Evolutionary conservation across 78 protist genomes (phyloP).

Genomic region (Speleostelium caveatum): DNA sequence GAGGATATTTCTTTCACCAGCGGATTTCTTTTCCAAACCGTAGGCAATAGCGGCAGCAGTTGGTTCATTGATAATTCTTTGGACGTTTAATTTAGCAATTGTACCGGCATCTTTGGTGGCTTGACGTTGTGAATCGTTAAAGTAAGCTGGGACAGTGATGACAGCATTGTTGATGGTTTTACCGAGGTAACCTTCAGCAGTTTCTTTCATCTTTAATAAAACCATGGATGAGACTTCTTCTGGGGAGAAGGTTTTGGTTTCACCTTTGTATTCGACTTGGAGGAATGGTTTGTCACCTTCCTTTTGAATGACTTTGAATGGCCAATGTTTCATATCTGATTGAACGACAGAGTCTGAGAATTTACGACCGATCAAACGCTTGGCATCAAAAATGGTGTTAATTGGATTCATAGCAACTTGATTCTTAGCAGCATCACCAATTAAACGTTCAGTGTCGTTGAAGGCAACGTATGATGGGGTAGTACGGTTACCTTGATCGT

Average conservation of each 20-base stretch:
- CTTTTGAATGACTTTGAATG: conserved; percentile 93
- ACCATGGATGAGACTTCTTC: conserved; percentile 99
- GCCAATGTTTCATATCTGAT: conserved; percentile 96
- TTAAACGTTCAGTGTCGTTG: conserved; percentile 94
- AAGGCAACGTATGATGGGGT: conserved; percentile 99
- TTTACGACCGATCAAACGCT: conserved; percentile 98
- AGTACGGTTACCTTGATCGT: conserved; percentile 99
- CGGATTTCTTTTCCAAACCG: conserved; percentile 96
- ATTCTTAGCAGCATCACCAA: conserved; percentile 98
- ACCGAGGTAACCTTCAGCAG: conserved; percentile 97
- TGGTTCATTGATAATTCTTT: conserved; percentile 98
- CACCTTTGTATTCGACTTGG: conserved; percentile 92
- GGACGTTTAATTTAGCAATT: conserved; percentile 94
- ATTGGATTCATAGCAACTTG: conserved; percentile 96
- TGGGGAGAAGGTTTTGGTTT: conserved; percentile 92
- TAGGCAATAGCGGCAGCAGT: conserved; percentile 99
- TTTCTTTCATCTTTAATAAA: conserved; percentile 95
- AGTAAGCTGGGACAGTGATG: conserved; percentile 99
- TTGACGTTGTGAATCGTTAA: conserved; percentile 97
- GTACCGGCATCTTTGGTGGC: conserved; percentile 97
- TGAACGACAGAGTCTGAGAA: conserved; percentile 95
- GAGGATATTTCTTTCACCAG: conserved; percentile 91
- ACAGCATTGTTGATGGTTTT: conserved; percentile 92
- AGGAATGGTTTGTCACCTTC: conserved; percentile 94
- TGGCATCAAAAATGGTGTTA: conserved; percentile 98